phyloP scores from a whole-genome alignment of 2,329 filamentous ascomycete species.

The Hymenoscyphus fraxineus region DNA sequence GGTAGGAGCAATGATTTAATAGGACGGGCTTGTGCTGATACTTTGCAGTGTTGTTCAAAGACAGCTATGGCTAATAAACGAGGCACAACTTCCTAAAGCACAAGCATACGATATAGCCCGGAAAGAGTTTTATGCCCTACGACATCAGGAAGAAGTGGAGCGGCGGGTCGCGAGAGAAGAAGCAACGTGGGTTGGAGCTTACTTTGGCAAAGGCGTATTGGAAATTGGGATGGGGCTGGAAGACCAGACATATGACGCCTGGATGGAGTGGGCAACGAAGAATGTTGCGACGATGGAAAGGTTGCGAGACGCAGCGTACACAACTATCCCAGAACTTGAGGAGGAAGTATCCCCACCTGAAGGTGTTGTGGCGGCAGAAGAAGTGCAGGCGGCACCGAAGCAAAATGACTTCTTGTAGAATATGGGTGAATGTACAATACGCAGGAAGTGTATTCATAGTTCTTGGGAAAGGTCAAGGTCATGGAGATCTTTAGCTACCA shows the following conservation, averaged over 20 bases:
- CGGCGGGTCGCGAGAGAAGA: constrained; percentile 82
- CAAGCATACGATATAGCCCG: constrained; percentile 83
- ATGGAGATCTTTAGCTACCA: background rate
- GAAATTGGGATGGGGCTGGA: constrained; percentile 82
- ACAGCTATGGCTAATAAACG: constrained; percentile 79
- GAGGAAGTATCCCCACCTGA: constrained; percentile 16
- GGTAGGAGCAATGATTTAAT: constrained; percentile 45
- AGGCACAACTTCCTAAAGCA: constrained; percentile 54
- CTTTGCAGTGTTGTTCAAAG: constrained; percentile 78
- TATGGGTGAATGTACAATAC: constrained; percentile 6
- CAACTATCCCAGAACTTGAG: constrained; percentile 41
- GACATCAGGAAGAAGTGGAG: constrained; percentile 79
- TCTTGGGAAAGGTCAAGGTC: background rate
- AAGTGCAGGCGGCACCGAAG: background rate
- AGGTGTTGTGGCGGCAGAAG: background rate
- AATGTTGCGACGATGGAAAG: constrained; percentile 43
- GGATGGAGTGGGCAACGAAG: constrained; percentile 73
- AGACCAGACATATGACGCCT: constrained; percentile 72
- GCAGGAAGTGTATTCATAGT: constrained; percentile 3
- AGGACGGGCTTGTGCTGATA: constrained; percentile 17
- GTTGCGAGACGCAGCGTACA: constrained; percentile 41
- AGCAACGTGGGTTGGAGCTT: constrained; percentile 77
- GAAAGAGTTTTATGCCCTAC: constrained; percentile 83
- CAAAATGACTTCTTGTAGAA: constrained; percentile 7
- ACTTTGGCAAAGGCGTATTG: constrained; percentile 74